phyloP scores from a whole-genome alignment of 176 grass and related monocot species.

The Pontederia crassipes region DNA sequence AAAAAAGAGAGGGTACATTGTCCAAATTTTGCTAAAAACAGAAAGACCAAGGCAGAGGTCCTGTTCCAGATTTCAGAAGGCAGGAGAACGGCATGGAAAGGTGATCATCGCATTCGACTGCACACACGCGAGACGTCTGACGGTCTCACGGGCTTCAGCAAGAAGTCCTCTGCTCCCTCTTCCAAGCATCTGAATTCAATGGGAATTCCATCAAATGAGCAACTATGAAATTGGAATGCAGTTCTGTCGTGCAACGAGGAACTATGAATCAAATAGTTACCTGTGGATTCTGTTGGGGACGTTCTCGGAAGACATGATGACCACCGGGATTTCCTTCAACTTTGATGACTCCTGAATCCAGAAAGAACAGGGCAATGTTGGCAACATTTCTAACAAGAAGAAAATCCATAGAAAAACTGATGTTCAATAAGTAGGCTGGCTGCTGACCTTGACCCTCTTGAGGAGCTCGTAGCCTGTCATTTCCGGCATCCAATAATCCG shows the following conservation, averaged over 20 bases:
- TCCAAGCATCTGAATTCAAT: conserved; percentile 22
- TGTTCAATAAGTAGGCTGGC: too few relatives aligned
- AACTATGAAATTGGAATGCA: background rate
- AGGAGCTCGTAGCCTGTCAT: conserved; percentile 45
- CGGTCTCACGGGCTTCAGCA: conserved; percentile 30
- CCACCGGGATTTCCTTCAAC: conserved; percentile 41
- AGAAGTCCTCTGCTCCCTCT: conserved; percentile 29
- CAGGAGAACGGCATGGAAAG: background rate
- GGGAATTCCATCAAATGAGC: background rate
- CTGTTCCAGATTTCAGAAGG: too few relatives aligned
- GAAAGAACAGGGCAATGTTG: background rate
- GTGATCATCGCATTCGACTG: conserved; percentile 10
- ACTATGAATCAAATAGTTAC: background rate
- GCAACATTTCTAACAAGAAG: background rate
- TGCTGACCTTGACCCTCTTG: conserved; percentile 36
- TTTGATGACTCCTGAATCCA: conserved; percentile 25
- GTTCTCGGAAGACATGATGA: conserved; percentile 54
- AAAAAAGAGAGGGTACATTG: too few relatives aligned
- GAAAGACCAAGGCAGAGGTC: too few relatives aligned
- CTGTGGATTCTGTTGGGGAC: conserved; percentile 30
- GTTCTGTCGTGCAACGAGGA: background rate
- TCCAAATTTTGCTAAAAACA: too few relatives aligned
- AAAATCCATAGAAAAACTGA: background rate
- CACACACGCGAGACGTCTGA: conserved; percentile 30
- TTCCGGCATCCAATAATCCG: conserved; percentile 48